These are phyloP conservation scores for Penicillium corylophilum DNA, from an alignment of 2,329 filamentous ascomycete species.

Conservation along the genomic window DNA sequence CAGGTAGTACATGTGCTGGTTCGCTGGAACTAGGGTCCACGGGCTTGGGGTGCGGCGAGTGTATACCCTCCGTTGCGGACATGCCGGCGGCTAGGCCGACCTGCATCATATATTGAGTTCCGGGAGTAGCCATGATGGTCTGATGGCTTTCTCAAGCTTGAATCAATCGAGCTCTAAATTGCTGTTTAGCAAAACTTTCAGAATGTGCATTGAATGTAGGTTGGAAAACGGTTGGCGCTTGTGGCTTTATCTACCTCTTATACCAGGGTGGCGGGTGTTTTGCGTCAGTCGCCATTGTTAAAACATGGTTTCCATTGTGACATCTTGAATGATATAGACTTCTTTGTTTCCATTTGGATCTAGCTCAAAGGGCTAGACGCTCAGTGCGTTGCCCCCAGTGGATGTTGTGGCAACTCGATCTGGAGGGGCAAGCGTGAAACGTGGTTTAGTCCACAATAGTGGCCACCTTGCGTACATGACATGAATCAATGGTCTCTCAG, in stretches of 20 bases:
- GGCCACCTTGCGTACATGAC: not conserved
- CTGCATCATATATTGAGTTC: slow-evolving; percentile 26
- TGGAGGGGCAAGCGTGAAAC: not conserved
- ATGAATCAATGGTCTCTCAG: not conserved
- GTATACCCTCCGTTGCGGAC: slow-evolving; percentile 23
- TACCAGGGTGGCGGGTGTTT: not conserved
- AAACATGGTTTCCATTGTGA: not conserved
- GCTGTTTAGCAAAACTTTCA: not conserved
- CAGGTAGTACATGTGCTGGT: slow-evolving; percentile 22
- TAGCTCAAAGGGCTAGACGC: not conserved
- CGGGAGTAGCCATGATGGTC: slow-evolving; percentile 14
- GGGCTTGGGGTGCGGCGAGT: slow-evolving; percentile 18
- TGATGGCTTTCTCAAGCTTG: not conserved
- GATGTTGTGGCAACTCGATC: not conserved
- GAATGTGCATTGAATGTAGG: not conserved
- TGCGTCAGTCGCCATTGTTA: not conserved
- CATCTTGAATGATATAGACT: not conserved
- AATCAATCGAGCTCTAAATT: not conserved
- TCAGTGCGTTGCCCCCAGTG: not conserved
- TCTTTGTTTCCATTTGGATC: not conserved
- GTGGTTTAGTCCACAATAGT: not conserved
- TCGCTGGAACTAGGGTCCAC: slow-evolving; percentile 23
- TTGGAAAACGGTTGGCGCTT: not conserved
- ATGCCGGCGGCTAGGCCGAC: slow-evolving; percentile 22
- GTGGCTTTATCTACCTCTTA: not conserved